phyloP scores from a whole-genome alignment of 2,329 filamentous ascomycete species.

The Xylariaceae sp. region DNA sequence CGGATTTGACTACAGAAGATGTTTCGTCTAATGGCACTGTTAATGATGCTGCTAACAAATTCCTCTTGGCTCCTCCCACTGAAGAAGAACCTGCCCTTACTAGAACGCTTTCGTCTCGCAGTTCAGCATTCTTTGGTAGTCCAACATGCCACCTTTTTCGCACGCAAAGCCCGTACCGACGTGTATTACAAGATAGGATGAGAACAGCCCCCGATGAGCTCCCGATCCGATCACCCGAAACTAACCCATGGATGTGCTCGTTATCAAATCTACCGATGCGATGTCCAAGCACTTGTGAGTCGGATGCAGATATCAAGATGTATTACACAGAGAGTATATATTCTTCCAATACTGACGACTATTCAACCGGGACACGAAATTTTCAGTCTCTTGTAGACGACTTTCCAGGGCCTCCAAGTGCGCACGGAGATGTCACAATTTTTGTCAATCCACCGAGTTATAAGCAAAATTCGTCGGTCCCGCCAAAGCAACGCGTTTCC shows the following conservation, averaged over 20 bases:
- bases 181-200: slow-evolving; percentile 56
- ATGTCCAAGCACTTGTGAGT: slow-evolving; percentile 47
- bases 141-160: slow-evolving; percentile 58
- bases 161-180: slow-evolving; percentile 61
- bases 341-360: slow-evolving; percentile 45
- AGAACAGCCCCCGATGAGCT: slow-evolving; percentile 42
- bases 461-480: slow-evolving; percentile 29
- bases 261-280: slow-evolving; percentile 49
- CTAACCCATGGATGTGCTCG: slow-evolving; percentile 48
- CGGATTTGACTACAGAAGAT: neutral
- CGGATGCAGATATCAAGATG: slow-evolving; percentile 46
- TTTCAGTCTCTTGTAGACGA: slow-evolving; percentile 22
- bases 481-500: slow-evolving; percentile 36
- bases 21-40: neutral
- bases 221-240: slow-evolving; percentile 36
- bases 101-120: slow-evolving; percentile 47
- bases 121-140: slow-evolving; percentile 59
- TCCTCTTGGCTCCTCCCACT: slow-evolving; percentile 4
- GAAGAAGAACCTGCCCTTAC: slow-evolving; percentile 30
- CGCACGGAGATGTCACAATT: slow-evolving; percentile 43
- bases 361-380: slow-evolving; percentile 15
- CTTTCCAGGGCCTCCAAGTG: slow-evolving; percentile 27
- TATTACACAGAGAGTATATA: slow-evolving; percentile 58
- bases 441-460: slow-evolving; percentile 44
- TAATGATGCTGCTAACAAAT: neutral